phyloP scores from a whole-genome alignment of 306 rosid species.

The Alnus glutinosa region DNA sequence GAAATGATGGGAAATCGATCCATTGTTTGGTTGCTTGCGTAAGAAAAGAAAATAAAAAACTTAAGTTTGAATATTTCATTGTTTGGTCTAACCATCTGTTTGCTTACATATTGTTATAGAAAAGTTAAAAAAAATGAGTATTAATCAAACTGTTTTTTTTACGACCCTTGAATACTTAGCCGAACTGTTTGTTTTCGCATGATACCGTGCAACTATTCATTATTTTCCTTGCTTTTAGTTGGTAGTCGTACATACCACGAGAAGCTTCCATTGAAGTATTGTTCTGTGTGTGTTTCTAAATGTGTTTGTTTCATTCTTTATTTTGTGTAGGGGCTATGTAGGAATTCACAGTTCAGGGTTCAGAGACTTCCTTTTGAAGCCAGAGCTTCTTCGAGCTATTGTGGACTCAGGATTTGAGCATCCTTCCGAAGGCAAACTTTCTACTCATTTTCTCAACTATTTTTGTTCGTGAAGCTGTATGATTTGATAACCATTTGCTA shows the following conservation, averaged over 20 bases:
- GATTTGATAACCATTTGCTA: not conserved
- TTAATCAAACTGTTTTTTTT: not conserved
- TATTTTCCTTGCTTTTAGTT: not conserved
- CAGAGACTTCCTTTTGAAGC: constrained; percentile 97
- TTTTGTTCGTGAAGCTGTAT: not conserved
- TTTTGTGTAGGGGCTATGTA: constrained; percentile 73
- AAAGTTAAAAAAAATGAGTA: not conserved
- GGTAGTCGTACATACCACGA: not conserved
- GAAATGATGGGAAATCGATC: too few species aligned
- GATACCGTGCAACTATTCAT: not conserved
- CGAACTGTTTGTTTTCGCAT: not conserved
- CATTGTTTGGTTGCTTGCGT: too few species aligned
- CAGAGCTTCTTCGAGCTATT: constrained; percentile 98
- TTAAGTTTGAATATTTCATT: not conserved
- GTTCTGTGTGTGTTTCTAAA: not conserved
- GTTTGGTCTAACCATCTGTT: not conserved
- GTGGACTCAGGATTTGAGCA: constrained; percentile 99
- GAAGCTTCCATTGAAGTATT: not conserved
- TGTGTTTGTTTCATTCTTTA: not conserved
- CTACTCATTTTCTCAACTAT: not conserved
- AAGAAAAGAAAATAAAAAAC: not conserved
- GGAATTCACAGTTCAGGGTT: constrained; percentile 99
- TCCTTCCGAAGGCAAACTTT: constrained; percentile 90
- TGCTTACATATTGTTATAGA: not conserved
- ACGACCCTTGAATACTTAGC: too few species aligned